Base-by-base conservation (phyloP, 2,329 filamentous ascomycete species). In the Metarhizium guizhouense region DNA sequence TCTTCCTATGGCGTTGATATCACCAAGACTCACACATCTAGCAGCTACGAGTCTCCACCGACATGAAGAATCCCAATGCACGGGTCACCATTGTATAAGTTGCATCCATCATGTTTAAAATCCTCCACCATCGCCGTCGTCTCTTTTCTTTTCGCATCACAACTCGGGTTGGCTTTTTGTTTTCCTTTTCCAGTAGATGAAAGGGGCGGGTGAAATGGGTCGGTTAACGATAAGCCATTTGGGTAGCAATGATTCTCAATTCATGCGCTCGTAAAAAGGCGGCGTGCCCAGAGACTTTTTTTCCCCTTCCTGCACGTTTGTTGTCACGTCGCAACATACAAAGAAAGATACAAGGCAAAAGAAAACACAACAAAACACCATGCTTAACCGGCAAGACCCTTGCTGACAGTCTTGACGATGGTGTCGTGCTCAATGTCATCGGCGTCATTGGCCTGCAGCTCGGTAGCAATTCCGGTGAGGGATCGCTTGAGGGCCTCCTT, bases 401-500 rank as follows among this genome's bases (percentile, higher is more conserved):
- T 83, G 80, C 79, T 83, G 74, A 86, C 79, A 58, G 75, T 77
- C 73, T 79, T 80, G 72, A 90, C 75, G 69, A 93, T 79, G 67
- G 77, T 80, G 61, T 88, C 83, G 73, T 84, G 85, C 76, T 92
- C 88, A 68, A 94, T 88, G 72, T 93, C 88, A 72, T 90, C 87
- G 63, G 76, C 74, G 72, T 93, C 88, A 77, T 92, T 92, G 77
- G 88, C 88, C 79, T 94, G 88, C 66, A 92, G 80, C 71, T 93
- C 88, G 65, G 78, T 76, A 59, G 86, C 86, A 64, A 93, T 76
- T 61, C 88, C 88, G 69, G 83, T 88, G 61, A 94, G 82, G 52
- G 87, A 74, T 72, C 86, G 85, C 82, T 91, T 93, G 64, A 94
- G 81, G 58, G 87, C 86, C 67, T 92, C 87, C 79, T 93, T 94